A percentile compares a stretch with the other conserved stretches of the same genome.
Conservation (phyloP, 2,329 filamentous ascomycete species). For the Alternaria longipes region DNA sequence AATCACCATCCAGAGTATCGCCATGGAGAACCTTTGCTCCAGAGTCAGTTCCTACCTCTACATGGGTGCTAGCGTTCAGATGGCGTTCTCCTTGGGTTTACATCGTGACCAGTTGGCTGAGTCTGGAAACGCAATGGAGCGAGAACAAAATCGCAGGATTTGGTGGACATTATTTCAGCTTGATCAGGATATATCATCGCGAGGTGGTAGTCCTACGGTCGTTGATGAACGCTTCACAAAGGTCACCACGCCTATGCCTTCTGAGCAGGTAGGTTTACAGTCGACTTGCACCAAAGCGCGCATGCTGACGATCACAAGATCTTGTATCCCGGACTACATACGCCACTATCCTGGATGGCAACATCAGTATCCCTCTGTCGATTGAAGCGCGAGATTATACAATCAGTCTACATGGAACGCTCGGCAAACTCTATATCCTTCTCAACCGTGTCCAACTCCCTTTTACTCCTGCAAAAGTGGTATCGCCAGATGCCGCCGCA, state of each 20-base stretch:
- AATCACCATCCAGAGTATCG: conserved; percentile 39
- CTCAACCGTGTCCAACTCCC: conserved; percentile 44
- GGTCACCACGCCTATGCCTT: conserved; percentile 43
- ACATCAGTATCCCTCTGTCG: conserved; percentile 44
- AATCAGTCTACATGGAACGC: conserved; percentile 46
- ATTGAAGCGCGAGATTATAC: conserved; percentile 47
- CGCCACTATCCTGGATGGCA: conserved; percentile 44
- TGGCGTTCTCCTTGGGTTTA: conserved; percentile 49
- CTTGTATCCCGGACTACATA: conserved; percentile 47
- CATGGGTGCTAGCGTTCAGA: conserved; percentile 49
- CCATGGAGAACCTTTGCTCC: conserved; percentile 47
- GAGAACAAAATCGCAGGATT: conserved; percentile 48
- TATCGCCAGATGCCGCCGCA: conserved; percentile 44
- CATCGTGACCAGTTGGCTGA: conserved; percentile 48
- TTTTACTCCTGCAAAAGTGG: conserved; percentile 48
- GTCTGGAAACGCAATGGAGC: conserved; percentile 37
- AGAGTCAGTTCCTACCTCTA: conserved; percentile 49
- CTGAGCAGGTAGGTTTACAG: conserved; percentile 41
- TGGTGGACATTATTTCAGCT: conserved; percentile 52
- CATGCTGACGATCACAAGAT: conserved; percentile 29
- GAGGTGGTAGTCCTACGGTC: conserved; percentile 47
- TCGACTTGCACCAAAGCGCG: not conserved
- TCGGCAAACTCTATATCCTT: conserved; percentile 43
- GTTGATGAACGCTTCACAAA: conserved; percentile 47
- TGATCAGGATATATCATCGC: conserved; percentile 48